These are phyloP conservation scores for Pseudogymnoascus sp. DNA, from an alignment of 2,329 filamentous ascomycete genomes.

Conservation along the genomic window DNA sequence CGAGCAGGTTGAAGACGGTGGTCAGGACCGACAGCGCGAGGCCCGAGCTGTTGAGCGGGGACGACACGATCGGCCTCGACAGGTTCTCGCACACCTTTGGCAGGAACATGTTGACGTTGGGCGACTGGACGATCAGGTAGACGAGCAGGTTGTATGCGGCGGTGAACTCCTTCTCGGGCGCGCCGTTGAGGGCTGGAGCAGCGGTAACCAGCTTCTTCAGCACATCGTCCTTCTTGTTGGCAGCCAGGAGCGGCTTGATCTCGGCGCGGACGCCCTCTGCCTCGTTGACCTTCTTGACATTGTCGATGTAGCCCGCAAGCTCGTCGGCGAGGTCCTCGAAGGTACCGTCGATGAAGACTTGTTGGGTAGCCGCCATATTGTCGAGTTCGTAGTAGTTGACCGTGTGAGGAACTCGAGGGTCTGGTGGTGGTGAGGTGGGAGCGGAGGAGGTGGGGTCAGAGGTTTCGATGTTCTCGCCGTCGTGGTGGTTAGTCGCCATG, in stretches of 20 bases:
- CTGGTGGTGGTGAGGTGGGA: background rate
- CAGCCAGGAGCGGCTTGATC: constrained; percentile 63
- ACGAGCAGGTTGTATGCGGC: constrained; percentile 95
- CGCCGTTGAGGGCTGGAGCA: constrained; percentile 67
- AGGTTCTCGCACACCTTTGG: constrained; percentile 85
- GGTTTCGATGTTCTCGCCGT: background rate
- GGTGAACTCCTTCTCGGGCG: constrained; percentile 93
- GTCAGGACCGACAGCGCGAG: constrained; percentile 85
- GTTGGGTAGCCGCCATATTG: constrained; percentile 16
- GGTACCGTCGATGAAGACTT: constrained; percentile 78
- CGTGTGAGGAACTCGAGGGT: background rate
- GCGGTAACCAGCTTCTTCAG: constrained; percentile 83
- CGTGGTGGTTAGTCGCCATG: background rate
- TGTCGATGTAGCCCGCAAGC: constrained; percentile 88
- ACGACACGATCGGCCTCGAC: constrained; percentile 75
- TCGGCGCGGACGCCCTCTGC: constrained; percentile 47
- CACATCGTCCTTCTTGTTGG: constrained; percentile 70
- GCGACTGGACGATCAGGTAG: constrained; percentile 81
- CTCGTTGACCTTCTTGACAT: constrained; percentile 61
- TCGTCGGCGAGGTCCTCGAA: constrained; percentile 91
- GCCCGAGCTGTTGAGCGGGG: constrained; percentile 73
- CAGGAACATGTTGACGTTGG: constrained; percentile 77
- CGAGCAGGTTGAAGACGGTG: constrained; percentile 92
- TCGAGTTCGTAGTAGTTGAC: constrained; percentile 2
- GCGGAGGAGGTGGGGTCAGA: background rate